Base-by-base conservation (phyloP, 1,284 basidiomycete genomes). In the Cutaneotrichosporon spelunceum region DNA sequence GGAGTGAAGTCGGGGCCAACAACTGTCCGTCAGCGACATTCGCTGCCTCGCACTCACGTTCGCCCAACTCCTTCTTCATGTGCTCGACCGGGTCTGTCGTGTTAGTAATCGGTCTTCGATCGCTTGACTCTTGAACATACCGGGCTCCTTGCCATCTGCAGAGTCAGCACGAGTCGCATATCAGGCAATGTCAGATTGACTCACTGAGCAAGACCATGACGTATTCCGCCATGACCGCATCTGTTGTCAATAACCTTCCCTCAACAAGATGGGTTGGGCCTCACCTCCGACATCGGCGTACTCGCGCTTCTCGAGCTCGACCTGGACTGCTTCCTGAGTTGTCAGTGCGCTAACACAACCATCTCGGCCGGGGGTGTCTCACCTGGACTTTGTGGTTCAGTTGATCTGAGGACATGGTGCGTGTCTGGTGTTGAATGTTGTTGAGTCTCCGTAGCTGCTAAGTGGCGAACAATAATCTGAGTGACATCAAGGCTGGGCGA, bases 211-310 rank as follows among this genome's bases (percentile, higher is more conserved):
- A 60, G 13, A 78, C 75, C 3, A 71, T 74, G 26, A 78, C 66
- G 61, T 78, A 78, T 61, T 78, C 76, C 13, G 76, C 75, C 76
- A 78, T 78, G 53, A 78, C 76, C 61, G 66, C 68, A 60, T 78
- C 76, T 75, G 8, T 27, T 21, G 50, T 57, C 33, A 61, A 36
- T 23, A 42, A 19, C 19, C 30, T 21, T 33, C 1, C 10, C 2
- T 6, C 13, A 9, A 19, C n/a, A 36, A n/a, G 11, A n/a, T 16
- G 24, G 5, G 5, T 16, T 8, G 19, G 16, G n/a, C 3, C 16
- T 24, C 42, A 77, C 75, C 75, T 26, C 68, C 68, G 2, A 72
- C 61, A 59, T 78, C 76, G 23, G 76, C 75, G 74, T 75, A 78
- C 65, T 78, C 76, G 64, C 76, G 63, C 48, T 66, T 63, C 64